A percentile compares a stretch with the other conserved stretches of the same genome.
phyloP scores from a whole-genome alignment of 1,284 basidiomycete species.

The Termitomyces sp. region DNA sequence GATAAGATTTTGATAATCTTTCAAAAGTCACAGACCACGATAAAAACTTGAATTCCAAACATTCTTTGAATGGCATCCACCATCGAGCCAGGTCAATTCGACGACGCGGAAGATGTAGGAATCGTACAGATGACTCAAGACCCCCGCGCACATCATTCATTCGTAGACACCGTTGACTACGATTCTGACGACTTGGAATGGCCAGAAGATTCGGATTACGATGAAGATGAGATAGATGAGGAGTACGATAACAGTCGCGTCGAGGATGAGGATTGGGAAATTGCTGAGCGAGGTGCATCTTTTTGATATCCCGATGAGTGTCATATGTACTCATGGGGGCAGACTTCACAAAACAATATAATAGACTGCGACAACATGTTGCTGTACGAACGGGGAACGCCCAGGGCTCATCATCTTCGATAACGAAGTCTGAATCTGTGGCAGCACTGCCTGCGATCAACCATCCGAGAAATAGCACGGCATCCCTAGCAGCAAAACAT shows the following conservation, averaged over 20 bases:
- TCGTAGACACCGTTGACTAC: constrained; percentile 43
- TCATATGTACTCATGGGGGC: constrained; percentile 4
- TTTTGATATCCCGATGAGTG: background rate
- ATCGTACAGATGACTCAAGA: constrained; percentile 10
- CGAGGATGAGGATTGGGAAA: constrained; percentile 91
- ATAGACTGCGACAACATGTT: constrained; percentile 82
- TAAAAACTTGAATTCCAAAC: background rate
- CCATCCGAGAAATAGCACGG: constrained; percentile 40
- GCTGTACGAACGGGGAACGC: constrained; percentile 67
- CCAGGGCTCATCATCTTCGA: constrained; percentile 48
- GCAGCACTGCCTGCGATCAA: constrained; percentile 72
- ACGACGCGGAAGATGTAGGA: constrained; percentile 41
- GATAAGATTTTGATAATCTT: constrained; percentile 7
- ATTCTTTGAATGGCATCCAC: constrained; percentile 13
- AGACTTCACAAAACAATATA: constrained; percentile 98
- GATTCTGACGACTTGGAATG: constrained; percentile 32
- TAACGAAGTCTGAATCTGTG: constrained; percentile 44
- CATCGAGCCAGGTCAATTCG: constrained; percentile 46
- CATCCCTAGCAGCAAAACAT: constrained; percentile 19
- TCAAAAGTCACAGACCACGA: background rate
- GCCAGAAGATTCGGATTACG: constrained; percentile 37
- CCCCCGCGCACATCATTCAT: constrained; percentile 32
- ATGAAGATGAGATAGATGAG: constrained; percentile 38
- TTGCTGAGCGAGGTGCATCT: constrained; percentile 66
- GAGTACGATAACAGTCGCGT: constrained; percentile 53